phyloP scores from a whole-genome alignment of 129 eudicot genomes.

The Mikania micrantha region DNA sequence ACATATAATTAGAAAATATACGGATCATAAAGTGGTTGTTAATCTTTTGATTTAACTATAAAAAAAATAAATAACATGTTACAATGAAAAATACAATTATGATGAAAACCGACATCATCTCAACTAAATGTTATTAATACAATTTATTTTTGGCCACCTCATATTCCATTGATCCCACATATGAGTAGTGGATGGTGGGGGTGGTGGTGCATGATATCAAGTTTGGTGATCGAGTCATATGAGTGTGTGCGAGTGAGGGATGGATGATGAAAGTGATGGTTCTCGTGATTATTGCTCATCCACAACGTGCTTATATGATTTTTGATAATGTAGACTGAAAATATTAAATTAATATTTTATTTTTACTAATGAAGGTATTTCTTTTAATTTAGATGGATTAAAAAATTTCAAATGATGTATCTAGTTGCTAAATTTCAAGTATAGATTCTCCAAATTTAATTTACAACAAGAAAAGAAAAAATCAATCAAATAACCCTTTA shows the following conservation, averaged over 20 bases:
- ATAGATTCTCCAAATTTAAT: too few species aligned
- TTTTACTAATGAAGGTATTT: too few species aligned
- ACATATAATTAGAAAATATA: neutral
- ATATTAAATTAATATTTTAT: too few species aligned
- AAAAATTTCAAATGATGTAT: too few species aligned
- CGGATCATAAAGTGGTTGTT: neutral
- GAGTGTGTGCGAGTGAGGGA: constrained; percentile 18
- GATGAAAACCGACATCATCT: constrained; percentile 11
- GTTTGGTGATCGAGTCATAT: constrained; percentile 13
- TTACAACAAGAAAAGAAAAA: too few species aligned
- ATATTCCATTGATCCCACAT: neutral
- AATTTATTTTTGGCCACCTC: constrained; percentile 18
- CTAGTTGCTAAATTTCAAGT: too few species aligned
- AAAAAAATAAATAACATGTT: neutral
- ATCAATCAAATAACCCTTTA: too few species aligned
- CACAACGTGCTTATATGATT: neutral
- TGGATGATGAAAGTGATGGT: constrained; percentile 15
- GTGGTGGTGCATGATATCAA: constrained; percentile 21
- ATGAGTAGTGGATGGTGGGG: constrained; percentile 11
- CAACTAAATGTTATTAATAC: constrained; percentile 12
- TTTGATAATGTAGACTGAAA: too few species aligned
- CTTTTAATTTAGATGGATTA: too few species aligned
- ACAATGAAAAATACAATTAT: neutral
- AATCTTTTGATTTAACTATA: neutral
- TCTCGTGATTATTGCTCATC: neutral